Conservation (phyloP, 768 basidiomycete species). For the Tulasnella sp. region DNA sequence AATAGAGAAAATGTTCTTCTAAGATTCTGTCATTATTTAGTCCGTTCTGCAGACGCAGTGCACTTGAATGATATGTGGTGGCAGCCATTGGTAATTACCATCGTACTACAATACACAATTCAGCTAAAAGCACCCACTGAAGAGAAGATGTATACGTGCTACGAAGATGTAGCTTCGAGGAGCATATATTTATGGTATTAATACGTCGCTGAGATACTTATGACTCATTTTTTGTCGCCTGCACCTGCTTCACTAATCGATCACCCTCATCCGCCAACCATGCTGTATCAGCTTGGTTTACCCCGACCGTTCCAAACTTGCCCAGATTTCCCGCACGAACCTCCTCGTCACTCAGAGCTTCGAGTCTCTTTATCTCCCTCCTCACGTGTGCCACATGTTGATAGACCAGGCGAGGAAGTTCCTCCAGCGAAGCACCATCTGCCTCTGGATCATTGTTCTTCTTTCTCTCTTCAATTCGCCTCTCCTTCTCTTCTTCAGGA, state of each 20-base stretch:
- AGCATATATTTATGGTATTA: too few relatives aligned
- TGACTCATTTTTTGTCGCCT: too few relatives aligned
- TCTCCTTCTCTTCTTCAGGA: conserved; percentile 3
- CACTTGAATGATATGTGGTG: too few relatives aligned
- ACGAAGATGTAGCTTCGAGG: too few relatives aligned
- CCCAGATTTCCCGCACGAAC: conserved; percentile 27
- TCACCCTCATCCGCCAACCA: conserved; percentile 1
- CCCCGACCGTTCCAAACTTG: conserved; percentile 19
- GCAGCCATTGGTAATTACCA: too few relatives aligned
- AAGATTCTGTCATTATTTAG: too few relatives aligned
- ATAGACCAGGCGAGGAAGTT: conserved; percentile 63
- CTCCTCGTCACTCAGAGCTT: conserved; percentile 37
- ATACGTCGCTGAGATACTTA: too few relatives aligned
- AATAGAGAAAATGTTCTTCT: conserved; percentile 47
- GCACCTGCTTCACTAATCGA: background rate
- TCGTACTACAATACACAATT: too few relatives aligned
- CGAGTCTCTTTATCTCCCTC: conserved; percentile 56
- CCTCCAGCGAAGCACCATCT: conserved; percentile 27
- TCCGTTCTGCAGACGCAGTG: too few relatives aligned
- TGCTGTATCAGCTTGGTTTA: conserved; percentile 7
- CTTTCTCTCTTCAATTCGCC: conserved; percentile 11
- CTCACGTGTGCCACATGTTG: conserved; percentile 56
- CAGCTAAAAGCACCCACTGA: too few relatives aligned
- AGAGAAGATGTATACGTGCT: too few relatives aligned
- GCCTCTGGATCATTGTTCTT: conserved; percentile 14